Conservation (phyloP, 345 rosid genomes). For the Passiflora organensis region DNA sequence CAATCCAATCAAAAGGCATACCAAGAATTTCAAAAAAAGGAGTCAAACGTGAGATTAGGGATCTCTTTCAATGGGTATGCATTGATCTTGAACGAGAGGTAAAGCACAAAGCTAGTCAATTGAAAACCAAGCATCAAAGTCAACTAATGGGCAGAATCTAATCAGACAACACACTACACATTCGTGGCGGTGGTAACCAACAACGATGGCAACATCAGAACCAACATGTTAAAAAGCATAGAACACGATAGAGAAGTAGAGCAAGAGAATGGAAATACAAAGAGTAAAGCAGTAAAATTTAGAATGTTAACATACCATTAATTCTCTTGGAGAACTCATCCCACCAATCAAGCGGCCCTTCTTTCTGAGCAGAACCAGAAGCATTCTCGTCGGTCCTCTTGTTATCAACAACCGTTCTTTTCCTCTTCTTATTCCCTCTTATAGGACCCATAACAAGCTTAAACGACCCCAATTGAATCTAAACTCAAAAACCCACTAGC, state of each 20-base stretch:
- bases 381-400: conserved; percentile 29
- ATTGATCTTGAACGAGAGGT: conserved; percentile 11
- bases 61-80: conserved; percentile 23
- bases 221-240: not conserved
- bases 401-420: conserved; percentile 16
- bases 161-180: conserved; percentile 14
- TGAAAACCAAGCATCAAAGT: conserved; percentile 10
- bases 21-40: conserved; percentile 10
- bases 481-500: conserved; percentile 22
- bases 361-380: conserved; percentile 39
- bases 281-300: conserved; percentile 12
- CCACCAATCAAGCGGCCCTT: conserved; percentile 44
- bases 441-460: conserved; percentile 41
- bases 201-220: conserved; percentile 10
- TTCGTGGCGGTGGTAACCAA: conserved; percentile 7
- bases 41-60: conserved; percentile 30
- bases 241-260: not conserved
- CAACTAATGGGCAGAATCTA: conserved; percentile 14
- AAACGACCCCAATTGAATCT: conserved; percentile 23
- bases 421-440: conserved; percentile 39
- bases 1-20: conserved; percentile 5
- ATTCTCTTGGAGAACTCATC: conserved; percentile 38
- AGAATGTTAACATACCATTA: conserved; percentile 31
- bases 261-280: not conserved
- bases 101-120: conserved; percentile 14